These are phyloP conservation scores for Boletellus sp. DNA, from an alignment of 1,284 basidiomycete species.

Conservation along the genomic window DNA sequence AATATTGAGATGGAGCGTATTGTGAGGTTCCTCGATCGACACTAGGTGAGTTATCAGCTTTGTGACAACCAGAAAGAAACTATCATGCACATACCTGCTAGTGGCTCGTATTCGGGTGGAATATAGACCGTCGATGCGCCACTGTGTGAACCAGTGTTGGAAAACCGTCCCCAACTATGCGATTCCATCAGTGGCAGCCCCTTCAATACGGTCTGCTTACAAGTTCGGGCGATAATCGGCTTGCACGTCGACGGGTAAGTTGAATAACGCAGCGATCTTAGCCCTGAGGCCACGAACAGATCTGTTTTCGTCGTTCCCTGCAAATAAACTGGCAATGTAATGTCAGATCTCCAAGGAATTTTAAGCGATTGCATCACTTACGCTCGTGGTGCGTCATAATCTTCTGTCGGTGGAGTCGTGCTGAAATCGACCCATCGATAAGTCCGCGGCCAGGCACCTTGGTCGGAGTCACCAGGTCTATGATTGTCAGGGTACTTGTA, in stretches of 20 bases:
- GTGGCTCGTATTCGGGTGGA: neutral
- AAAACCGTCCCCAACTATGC: conserved; percentile 19
- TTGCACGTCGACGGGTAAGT: conserved; percentile 6
- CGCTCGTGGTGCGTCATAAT: conserved; percentile 10
- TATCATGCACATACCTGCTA: neutral
- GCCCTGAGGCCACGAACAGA: conserved; percentile 11
- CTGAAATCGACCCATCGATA: conserved; percentile 13
- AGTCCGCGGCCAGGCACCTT: conserved; percentile 11
- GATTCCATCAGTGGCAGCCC: neutral
- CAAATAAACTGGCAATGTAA: conserved; percentile 8
- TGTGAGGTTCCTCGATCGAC: neutral
- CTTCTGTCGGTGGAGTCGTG: conserved; percentile 6
- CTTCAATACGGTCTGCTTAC: neutral
- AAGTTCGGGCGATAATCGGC: conserved; percentile 12
- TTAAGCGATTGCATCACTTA: neutral
- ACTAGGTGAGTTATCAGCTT: neutral
- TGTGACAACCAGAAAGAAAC: neutral
- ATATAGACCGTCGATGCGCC: neutral
- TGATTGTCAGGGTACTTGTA: conserved; percentile 5
- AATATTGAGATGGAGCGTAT: neutral
- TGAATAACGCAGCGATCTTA: conserved; percentile 14
- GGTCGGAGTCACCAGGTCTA: neutral
- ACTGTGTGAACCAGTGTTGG: conserved; percentile 1
- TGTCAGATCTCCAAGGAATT: neutral
- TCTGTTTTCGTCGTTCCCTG: neutral